These are phyloP conservation scores for Aspergillus biplanus DNA, from an alignment of 495 filamentous ascomycete genomes.

Conservation along the genomic window DNA sequence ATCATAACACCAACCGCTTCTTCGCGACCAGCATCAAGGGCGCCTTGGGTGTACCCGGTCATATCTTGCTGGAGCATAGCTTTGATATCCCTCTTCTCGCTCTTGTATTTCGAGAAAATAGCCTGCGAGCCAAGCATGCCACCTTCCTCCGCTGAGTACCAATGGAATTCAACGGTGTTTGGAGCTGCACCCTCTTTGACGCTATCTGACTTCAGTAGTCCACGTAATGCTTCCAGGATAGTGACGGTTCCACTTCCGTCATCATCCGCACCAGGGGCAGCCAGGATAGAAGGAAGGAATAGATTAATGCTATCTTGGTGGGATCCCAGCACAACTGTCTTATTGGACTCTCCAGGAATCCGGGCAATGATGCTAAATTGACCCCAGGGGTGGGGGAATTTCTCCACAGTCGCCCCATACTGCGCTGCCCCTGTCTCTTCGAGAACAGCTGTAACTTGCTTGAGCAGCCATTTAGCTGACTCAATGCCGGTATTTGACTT, in stretches of 20 bases:
- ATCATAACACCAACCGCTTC: slow-evolving; percentile 93
- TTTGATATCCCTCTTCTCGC: slow-evolving; percentile 74
- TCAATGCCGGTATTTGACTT: slow-evolving; percentile 83
- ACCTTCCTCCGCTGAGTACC: slow-evolving; percentile 92
- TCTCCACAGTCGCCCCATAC: slow-evolving; percentile 67
- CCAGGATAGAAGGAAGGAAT: slow-evolving; percentile 80
- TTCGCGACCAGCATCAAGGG: slow-evolving; percentile 77
- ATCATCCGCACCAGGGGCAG: slow-evolving; percentile 76
- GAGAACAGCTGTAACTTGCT: slow-evolving; percentile 73
- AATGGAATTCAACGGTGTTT: slow-evolving; percentile 95
- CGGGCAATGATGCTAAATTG: slow-evolving; percentile 92
- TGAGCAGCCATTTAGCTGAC: slow-evolving; percentile 86
- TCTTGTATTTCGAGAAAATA: slow-evolving; percentile 85
- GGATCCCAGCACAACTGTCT: slow-evolving; percentile 77
- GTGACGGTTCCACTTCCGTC: slow-evolving; percentile 78
- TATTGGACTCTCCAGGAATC: slow-evolving; percentile 83
- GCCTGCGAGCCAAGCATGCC: slow-evolving; percentile 85
- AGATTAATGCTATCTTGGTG: slow-evolving; percentile 90
- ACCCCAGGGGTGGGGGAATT: slow-evolving; percentile 84
- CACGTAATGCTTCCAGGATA: slow-evolving; percentile 72
- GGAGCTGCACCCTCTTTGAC: slow-evolving; percentile 54
- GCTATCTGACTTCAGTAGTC: slow-evolving; percentile 60
- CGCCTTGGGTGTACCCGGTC: slow-evolving; percentile 88
- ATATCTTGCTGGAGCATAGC: slow-evolving; percentile 99
- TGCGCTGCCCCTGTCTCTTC: slow-evolving; percentile 68